These are phyloP conservation scores for Aspergillus thermomutatus DNA, from an alignment of 2,329 filamentous ascomycete species.

Conservation along the genomic window DNA sequence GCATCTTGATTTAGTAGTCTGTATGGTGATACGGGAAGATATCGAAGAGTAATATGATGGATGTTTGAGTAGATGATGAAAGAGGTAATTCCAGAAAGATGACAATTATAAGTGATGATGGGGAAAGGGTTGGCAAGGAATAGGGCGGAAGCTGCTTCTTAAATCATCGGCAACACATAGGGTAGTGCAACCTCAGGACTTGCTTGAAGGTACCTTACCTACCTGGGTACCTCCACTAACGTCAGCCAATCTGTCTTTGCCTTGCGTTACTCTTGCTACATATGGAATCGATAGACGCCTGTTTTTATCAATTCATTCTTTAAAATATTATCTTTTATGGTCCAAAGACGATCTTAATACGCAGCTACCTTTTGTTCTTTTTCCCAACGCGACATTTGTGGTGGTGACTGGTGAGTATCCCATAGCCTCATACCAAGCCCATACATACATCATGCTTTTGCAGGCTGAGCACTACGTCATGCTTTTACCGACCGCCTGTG, in stretches of 20 bases:
- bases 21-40: neutral
- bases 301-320: neutral
- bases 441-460: neutral
- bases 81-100: slow-evolving; percentile 5
- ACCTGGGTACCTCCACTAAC: neutral
- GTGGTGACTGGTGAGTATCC: neutral
- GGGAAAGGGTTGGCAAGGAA: neutral
- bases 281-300: neutral
- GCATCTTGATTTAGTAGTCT: slow-evolving; percentile 34
- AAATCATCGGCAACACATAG: slow-evolving; percentile 6
- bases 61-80: neutral
- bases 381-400: neutral
- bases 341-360: neutral
- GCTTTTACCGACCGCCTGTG: slow-evolving; percentile 6
- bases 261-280: neutral
- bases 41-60: slow-evolving; percentile 24
- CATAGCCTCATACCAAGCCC: neutral
- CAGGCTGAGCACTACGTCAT: slow-evolving; percentile 10
- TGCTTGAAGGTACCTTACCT: neutral
- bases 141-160: neutral
- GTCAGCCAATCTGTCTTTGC: neutral
- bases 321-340: neutral
- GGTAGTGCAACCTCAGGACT: neutral
- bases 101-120: slow-evolving; percentile 6
- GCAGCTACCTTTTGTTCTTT: neutral